Evolutionary conservation across 495 filamentous ascomycete species (phyloP), one percentile per base, ranked within the genome.

Genomic region (Xylaria nigripes): DNA sequence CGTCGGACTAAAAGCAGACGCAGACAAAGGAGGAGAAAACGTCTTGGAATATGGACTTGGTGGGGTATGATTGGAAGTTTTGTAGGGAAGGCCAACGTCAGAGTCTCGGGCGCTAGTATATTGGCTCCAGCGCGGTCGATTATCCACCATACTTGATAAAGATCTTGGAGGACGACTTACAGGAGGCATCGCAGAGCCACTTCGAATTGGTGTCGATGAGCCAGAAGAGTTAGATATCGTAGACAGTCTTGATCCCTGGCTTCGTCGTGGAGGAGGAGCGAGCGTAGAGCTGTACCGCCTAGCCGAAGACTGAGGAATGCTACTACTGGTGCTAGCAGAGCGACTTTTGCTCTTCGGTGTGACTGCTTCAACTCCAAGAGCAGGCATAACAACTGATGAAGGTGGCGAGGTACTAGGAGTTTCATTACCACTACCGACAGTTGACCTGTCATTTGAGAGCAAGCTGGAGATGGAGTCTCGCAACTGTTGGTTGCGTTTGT

Each of bases 391-490:
- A 12, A 95, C 81, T 16, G 91, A 96, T 15, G 89, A 95, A 12
- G 93, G 89, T 22, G 93, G 93, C 4, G 92, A 96, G 73, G 81
- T 95, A 49, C 83, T 86, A 1, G 86, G 93, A 2, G 89, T 96
- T 48, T 87, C 89, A 45, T 81, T 73, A 24, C 82, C 77, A 66
- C 86, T 93, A 57, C 79, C 80, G 15, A 84, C 70, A 12, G 84
- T 81, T 1, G 90, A 93, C 58, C 83, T 82, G 63, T 96, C 93
- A 58, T 87, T 86, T 0, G 91, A 95, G 16, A 93, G 70, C 57
- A 96, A 87, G 60, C 85, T 95, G 3, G 91, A 96, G 50, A 97
- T 86, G 0, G 92, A 97, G 66, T 97, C 93, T 27, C 93, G 84
- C 49, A 96, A 76, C 54, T 86, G 87, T 63, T 93, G 87, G 27